Base-by-base conservation (phyloP, 495 filamentous ascomycete species). In the Xylaria scruposa region DNA sequence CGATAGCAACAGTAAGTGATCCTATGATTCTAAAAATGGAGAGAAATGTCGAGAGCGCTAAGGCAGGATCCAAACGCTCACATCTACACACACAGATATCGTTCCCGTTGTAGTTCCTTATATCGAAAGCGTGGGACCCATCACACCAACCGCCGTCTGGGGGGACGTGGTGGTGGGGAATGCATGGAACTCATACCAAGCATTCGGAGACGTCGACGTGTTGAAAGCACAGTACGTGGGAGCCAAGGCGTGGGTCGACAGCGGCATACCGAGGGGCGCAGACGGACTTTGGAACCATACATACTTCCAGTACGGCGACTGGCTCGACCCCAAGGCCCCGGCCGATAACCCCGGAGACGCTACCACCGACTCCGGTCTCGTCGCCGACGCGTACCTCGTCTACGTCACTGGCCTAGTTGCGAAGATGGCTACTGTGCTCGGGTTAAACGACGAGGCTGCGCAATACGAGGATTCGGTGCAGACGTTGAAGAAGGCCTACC, bases 271-370 rank as follows among this genome's bases (percentile, higher is more conserved):
- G 15, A 80, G 86, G 17, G 81, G 81, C 29, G 54, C 77, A 3
- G 76, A 74, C n/a, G 80, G 76, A 21, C 75, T 85, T 31, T 83
- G 84, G 85, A 74, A 81, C 70, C 73, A 77, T 12, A 71, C 73
- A 0, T 72, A 68, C n/a, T 82, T 77, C 49, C 85, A 88, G 70
- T 80, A 80, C 17, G 85, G 81, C 3, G 86, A 89, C 73, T 89
- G 86, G 86, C 81, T 88, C 0, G 87, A 89, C 67, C 87, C 86
- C 0, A 77, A 78, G 19, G 79, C 87, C 0, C 86, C 85, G 0
- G 72, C 83, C 0, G 76, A 85, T 6, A 70, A 80, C 12, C 78
- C 86, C 0, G 84, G 81, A 1, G 61, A 77, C 44, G 79, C 80
- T 0, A 81, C 81, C 8, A 86, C 85, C 15, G 79, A 81, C 65